Percentiles rank a stretch among this genome's conserved stretches.
phyloP scores from a whole-genome alignment of 495 filamentous ascomycete genomes.

The Diplogelasinospora grovesii region DNA sequence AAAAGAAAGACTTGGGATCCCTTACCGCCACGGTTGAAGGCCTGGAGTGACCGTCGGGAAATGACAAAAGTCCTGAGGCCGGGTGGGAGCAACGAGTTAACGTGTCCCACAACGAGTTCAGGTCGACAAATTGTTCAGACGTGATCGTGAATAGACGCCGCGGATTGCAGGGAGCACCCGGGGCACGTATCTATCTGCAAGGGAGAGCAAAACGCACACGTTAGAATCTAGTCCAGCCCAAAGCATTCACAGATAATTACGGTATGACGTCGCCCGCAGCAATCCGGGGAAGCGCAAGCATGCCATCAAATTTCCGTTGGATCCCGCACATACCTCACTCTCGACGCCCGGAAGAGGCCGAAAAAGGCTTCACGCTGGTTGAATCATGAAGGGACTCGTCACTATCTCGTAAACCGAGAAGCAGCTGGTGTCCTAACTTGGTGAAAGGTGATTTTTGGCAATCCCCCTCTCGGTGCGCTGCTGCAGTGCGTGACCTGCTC shows the following conservation, averaged over 20 bases:
- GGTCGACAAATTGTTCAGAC: slow-evolving; percentile 34
- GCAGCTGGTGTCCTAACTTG: too few species aligned
- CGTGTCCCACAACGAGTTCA: slow-evolving; percentile 57
- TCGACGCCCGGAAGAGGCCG: slow-evolving; percentile 28
- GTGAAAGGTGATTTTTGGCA: not conserved
- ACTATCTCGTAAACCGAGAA: slow-evolving; percentile 9
- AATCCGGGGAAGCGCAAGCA: slow-evolving; percentile 7
- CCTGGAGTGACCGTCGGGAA: slow-evolving; percentile 43
- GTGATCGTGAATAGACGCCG: slow-evolving; percentile 50
- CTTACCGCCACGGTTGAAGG: slow-evolving; percentile 62
- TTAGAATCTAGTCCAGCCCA: slow-evolving; percentile 20
- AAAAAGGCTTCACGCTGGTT: slow-evolving; percentile 23
- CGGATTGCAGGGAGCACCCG: slow-evolving; percentile 33
- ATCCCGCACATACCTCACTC: slow-evolving; percentile 25
- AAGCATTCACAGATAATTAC: not conserved
- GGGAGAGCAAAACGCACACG: slow-evolving; percentile 23
- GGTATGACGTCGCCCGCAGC: slow-evolving; percentile 19
- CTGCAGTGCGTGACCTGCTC: slow-evolving; percentile 8
- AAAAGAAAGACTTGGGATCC: slow-evolving; percentile 33
- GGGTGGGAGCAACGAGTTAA: slow-evolving; percentile 64
- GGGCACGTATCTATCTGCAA: slow-evolving; percentile 40
- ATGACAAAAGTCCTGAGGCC: slow-evolving; percentile 41
- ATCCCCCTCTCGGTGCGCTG: slow-evolving; percentile 3
- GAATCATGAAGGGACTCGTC: slow-evolving; percentile 26
- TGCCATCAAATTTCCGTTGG: slow-evolving; percentile 11